Evolutionary conservation across 1,284 basidiomycete genomes (phyloP), one percentile per base, ranked within the genome.

Genomic region (Cerrena zonata): DNA sequence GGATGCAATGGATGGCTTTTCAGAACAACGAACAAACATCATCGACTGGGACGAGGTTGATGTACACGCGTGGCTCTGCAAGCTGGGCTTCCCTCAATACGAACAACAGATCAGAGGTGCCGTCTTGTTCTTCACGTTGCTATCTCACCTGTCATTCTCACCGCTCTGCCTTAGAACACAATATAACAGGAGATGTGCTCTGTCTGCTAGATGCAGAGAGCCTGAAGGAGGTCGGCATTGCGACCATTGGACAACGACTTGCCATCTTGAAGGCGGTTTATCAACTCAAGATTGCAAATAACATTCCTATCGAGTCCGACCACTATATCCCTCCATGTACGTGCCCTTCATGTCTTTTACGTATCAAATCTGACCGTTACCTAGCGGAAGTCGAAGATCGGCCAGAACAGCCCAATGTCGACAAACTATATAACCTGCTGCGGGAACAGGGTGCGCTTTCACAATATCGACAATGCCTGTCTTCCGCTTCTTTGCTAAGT

Each of bases 321-420:
- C 82, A 92, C 60, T 97, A 94, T 70, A 78, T 92, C 23, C 94
- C 94, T 21, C 91, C 90, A 58, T 94, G 93, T 93, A 65, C 63
- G 89, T 72, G 47, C 34, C 49, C 49, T 51, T 48, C 21, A 50
- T 50, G 10, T 18, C 3, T 11, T 12, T 42, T 10, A 18, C 47
- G 13, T 48, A 34, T 36, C 44, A 22, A 49, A 37, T 48, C 56
- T 42, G 44, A 53, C 46, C 45, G 13, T 49, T 45, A 21, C 57
- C 50, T 57, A 89, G 86, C 88, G 34, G 87, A 89, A 66, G 76
- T 74, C 5, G 79, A 79, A 50, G 86, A 86, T 53, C 77, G 76
- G 38, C 66, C 73, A 45, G 81, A 85, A 60, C 70, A 69, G 37
- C 57, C 84, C 19, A 82, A 81, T 5, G 67, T 91, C 24, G 84